These are phyloP conservation scores for Musa troglodytarum DNA, from an alignment of 176 grass and related monocot genomes.

Conservation along the genomic window DNA sequence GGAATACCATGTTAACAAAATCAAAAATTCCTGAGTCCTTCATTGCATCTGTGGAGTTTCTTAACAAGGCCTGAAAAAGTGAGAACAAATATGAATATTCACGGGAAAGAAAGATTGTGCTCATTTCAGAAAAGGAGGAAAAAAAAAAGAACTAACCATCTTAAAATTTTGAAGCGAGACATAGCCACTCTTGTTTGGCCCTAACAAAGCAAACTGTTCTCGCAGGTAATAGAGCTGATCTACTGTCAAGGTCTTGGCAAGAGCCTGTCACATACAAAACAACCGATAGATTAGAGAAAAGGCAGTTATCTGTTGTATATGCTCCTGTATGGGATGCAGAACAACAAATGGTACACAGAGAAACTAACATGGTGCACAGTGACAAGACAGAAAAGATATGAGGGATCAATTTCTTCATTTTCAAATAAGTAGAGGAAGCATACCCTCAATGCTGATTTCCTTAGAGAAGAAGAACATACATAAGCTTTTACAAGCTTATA, in stretches of 20 bases:
- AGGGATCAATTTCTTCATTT: not conserved
- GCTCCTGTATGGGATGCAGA: no score
- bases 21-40: constrained; percentile 90
- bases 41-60: constrained; percentile 88
- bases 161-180: constrained; percentile 97
- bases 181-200: constrained; percentile 84
- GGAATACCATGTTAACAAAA: constrained; percentile 73
- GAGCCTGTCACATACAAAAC: constrained; percentile 46
- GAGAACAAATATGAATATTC: not conserved
- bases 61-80: constrained; percentile 56
- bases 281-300: constrained; percentile 13
- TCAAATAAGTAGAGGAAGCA: constrained; percentile 4
- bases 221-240: constrained; percentile 78
- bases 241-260: constrained; percentile 81
- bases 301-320: not conserved
- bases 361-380: no score
- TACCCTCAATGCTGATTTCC: constrained; percentile 98
- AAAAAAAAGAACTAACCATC: constrained; percentile 34
- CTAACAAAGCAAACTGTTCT: constrained; percentile 83
- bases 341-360: no score
- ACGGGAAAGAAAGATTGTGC: not conserved
- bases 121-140: not conserved
- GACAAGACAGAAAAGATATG: not conserved
- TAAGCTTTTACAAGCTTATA: constrained; percentile 95
- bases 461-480: constrained; percentile 83